Evolutionary conservation across 352 stramenopile genomes (phyloP).

Genomic region (Phytophthora vignae): DNA sequence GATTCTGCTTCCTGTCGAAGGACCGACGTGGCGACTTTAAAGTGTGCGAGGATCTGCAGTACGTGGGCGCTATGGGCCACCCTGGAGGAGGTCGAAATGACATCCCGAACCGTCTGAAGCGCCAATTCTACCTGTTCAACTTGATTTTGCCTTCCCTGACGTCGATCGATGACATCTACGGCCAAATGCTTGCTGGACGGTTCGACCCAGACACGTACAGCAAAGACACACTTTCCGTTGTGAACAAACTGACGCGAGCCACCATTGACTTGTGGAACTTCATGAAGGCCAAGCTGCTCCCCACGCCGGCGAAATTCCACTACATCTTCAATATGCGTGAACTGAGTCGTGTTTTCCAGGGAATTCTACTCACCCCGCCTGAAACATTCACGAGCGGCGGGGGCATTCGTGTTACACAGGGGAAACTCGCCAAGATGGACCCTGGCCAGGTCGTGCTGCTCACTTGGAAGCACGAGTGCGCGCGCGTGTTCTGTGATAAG

Average conservation of each 20-base stretch:
- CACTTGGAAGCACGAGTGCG: conserved; percentile 98
- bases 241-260: conserved; percentile 94
- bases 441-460: conserved; percentile 92
- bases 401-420: conserved; percentile 80
- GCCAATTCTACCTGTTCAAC: conserved; percentile 99
- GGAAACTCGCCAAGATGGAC: conserved; percentile 91
- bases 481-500: conserved; percentile 98
- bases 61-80: conserved; percentile 98
- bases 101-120: conserved; percentile 99
- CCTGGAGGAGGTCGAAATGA: conserved; percentile 98
- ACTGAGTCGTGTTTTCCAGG: conserved; percentile 97
- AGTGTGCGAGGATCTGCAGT: conserved; percentile 97
- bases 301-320: conserved; percentile 98
- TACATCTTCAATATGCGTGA: conserved; percentile 99
- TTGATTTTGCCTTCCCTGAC: conserved; percentile 97
- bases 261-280: conserved; percentile 98
- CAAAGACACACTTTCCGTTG: conserved; percentile 85
- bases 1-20: conserved; percentile 99
- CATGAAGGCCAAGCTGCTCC: conserved; percentile 98
- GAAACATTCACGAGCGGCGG: conserved; percentile 95
- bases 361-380: conserved; percentile 95
- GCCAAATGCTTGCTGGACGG: conserved; percentile 96
- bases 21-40: conserved; percentile 99
- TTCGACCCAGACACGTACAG: conserved; percentile 93
- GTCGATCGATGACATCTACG: conserved; percentile 99